Evolutionary conservation across 352 stramenopile genomes (phyloP).

Genomic region (Phytophthora fragariaefolia): DNA sequence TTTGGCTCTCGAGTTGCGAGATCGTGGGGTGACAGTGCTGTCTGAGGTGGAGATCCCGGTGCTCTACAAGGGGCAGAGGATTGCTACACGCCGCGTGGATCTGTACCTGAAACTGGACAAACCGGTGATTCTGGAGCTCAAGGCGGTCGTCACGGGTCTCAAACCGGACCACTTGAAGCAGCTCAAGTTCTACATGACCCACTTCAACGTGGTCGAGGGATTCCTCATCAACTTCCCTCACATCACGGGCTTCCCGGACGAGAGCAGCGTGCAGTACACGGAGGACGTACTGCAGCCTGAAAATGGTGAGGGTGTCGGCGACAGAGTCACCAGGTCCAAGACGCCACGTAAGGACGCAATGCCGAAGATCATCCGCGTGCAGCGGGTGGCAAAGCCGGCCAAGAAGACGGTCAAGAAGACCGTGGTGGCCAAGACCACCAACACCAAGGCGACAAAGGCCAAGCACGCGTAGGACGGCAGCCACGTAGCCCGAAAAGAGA

Average conservation of each 20-base stretch:
- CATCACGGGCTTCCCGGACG: conserved; percentile 38
- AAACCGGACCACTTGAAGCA: conserved; percentile 36
- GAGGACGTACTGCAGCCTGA: conserved; percentile 30
- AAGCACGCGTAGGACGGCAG: background rate
- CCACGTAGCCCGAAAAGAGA: background rate
- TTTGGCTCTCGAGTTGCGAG: conserved; percentile 30
- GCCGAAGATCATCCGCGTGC: conserved; percentile 29
- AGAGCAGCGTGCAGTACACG: conserved; percentile 14
- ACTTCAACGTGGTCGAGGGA: conserved; percentile 42
- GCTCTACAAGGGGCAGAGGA: conserved; percentile 35
- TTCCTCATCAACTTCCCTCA: conserved; percentile 56
- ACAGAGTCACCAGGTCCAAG: conserved; percentile 23
- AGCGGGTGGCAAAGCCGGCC: conserved; percentile 3
- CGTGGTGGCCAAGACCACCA: background rate
- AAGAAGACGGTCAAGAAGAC: conserved; percentile 5
- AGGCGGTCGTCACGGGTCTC: conserved; percentile 32
- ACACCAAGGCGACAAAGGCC: background rate
- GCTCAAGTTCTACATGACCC: conserved; percentile 51
- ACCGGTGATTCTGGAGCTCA: conserved; percentile 47
- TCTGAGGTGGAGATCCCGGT: conserved; percentile 44
- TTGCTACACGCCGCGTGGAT: conserved; percentile 43
- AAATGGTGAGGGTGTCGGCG: conserved; percentile 21
- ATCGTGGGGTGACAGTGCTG: conserved; percentile 33
- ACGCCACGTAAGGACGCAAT: conserved; percentile 13
- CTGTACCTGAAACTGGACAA: conserved; percentile 41